phyloP scores from a whole-genome alignment of 495 filamentous ascomycete genomes.

The Hyphodiscus hymeniophilus region DNA sequence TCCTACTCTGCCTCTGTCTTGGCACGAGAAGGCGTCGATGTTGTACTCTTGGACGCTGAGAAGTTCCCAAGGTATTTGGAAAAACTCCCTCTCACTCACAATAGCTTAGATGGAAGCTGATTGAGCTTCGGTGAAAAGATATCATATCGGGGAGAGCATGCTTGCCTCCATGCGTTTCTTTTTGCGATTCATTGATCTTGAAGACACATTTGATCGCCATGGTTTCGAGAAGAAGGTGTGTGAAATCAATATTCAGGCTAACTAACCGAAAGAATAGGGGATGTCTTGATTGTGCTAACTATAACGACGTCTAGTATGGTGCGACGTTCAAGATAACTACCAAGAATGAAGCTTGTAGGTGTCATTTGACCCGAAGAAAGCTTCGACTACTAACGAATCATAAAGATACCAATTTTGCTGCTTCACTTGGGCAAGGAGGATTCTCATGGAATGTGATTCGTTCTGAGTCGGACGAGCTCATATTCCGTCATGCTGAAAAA shows the following conservation, averaged over 20 bases:
- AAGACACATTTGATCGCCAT: conserved; percentile 32
- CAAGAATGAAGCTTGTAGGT: conserved; percentile 28
- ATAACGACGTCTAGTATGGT: conserved; percentile 25
- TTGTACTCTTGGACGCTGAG: conserved; percentile 37
- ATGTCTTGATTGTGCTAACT: not conserved
- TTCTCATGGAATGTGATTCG: conserved; percentile 47
- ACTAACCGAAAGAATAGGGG: too few species aligned
- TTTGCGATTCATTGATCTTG: conserved; percentile 39
- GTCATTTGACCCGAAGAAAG: not conserved
- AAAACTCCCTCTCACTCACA: not conserved
- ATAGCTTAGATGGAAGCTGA: not conserved
- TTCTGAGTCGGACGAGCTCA: conserved; percentile 41
- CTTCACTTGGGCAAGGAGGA: conserved; percentile 30
- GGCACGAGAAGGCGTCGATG: conserved; percentile 35
- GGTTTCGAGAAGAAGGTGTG: conserved; percentile 40
- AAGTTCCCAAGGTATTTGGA: conserved; percentile 32
- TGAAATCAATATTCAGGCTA: not conserved
- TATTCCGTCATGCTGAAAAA: conserved; percentile 40
- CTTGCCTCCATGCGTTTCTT: conserved; percentile 40
- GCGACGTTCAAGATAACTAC: conserved; percentile 38
- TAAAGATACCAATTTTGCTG: conserved; percentile 41
- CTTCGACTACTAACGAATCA: not conserved
- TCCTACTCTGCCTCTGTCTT: conserved; percentile 36
- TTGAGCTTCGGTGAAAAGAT: conserved; percentile 21
- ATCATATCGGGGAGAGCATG: conserved; percentile 43